These are phyloP conservation scores for Crithidia expoeki DNA, from an alignment of 208 protist genomes.

Conservation along the genomic window DNA sequence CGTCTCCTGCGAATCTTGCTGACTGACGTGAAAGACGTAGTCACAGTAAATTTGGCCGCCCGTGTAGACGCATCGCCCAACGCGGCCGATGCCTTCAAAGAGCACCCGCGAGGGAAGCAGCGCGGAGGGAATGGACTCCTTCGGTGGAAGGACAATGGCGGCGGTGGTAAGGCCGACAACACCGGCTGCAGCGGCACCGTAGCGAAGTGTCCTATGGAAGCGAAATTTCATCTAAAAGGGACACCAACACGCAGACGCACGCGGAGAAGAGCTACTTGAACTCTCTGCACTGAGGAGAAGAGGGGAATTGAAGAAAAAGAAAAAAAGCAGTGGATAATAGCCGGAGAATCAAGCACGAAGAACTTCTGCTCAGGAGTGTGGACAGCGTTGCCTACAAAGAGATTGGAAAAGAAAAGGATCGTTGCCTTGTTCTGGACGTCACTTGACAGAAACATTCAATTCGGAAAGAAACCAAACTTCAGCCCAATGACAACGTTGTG, in stretches of 20 bases:
- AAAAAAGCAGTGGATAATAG: too few species aligned
- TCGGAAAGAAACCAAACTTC: too few species aligned
- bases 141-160: slow-evolving; percentile 62
- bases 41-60: slow-evolving; percentile 70
- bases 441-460: too few species aligned
- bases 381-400: too few species aligned
- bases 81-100: slow-evolving; percentile 80
- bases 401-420: too few species aligned
- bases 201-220: slow-evolving; percentile 28
- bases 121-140: slow-evolving; percentile 60
- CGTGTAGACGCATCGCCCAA: slow-evolving; percentile 72
- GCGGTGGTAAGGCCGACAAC: slow-evolving; percentile 32
- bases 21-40: slow-evolving; percentile 64
- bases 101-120: slow-evolving; percentile 78
- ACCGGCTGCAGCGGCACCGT: slow-evolving; percentile 26
- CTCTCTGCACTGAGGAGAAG: background rate
- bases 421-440: too few species aligned
- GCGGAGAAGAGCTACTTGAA: background rate
- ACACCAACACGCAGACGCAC: background rate
- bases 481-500: too few species aligned
- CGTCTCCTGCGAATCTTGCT: slow-evolving; percentile 47
- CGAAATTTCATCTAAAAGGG: slow-evolving; percentile 7
- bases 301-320: background rate
- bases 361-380: too few species aligned
- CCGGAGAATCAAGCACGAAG: background rate